Evolutionary conservation across 148 eudicot species (phyloP).

Genomic region (Polygonum aviculare): DNA sequence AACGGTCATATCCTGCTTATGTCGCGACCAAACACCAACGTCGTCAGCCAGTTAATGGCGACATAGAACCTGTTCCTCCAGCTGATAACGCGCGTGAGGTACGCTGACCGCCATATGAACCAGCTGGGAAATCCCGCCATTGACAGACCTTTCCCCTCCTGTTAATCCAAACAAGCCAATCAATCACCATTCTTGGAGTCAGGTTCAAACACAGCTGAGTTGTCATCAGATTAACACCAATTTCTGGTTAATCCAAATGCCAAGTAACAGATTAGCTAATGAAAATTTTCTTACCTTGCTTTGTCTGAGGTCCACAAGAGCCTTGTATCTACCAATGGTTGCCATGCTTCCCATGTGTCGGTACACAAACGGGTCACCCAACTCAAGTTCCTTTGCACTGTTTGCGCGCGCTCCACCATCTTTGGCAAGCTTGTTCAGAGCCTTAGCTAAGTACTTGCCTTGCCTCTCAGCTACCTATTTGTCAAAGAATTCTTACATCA

Average conservation of each 20-base stretch:
- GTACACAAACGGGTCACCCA: constrained; percentile 78
- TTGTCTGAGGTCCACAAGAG: constrained; percentile 83
- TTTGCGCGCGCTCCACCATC: constrained; percentile 65
- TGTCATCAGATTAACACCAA: no score
- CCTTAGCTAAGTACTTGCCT: constrained; percentile 63
- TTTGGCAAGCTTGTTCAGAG: constrained; percentile 50
- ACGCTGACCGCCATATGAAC: constrained; percentile 92
- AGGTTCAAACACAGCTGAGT: no score
- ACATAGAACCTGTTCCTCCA: constrained; percentile 90
- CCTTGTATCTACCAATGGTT: constrained; percentile 84
- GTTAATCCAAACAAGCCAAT: not conserved
- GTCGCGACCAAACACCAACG: constrained; percentile 77
- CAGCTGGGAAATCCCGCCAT: constrained; percentile 77
- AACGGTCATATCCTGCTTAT: constrained; percentile 15
- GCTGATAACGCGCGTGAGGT: constrained; percentile 74
- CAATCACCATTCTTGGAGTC: not conserved
- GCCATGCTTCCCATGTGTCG: constrained; percentile 95
- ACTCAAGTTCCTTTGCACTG: constrained; percentile 35
- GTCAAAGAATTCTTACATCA: not conserved
- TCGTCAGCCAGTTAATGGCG: constrained; percentile 84
- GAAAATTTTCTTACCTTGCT: constrained; percentile 41
- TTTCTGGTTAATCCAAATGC: no score
- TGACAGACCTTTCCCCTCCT: constrained; percentile 66
- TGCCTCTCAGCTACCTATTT: constrained; percentile 83
- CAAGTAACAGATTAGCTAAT: not conserved